Percentiles rank a stretch among this genome's conserved stretches.
Evolutionary conservation across 1,284 basidiomycete genomes (phyloP).

Genomic region (Pyrrhoderma lamaoense): DNA sequence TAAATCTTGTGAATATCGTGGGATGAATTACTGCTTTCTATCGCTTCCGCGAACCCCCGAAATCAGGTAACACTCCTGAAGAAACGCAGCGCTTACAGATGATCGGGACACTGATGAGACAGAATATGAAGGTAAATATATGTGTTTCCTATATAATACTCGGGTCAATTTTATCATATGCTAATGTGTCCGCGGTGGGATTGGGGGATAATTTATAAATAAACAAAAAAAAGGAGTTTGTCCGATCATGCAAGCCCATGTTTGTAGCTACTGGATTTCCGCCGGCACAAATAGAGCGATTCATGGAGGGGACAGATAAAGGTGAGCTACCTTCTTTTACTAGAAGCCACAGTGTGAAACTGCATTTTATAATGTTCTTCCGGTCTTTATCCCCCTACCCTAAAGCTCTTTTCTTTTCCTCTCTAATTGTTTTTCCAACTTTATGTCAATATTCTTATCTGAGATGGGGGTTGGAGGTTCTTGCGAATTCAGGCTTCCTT

Average conservation of each 20-base stretch:
- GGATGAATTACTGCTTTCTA: too few species aligned
- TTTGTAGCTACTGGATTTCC: constrained; percentile 18
- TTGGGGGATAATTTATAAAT: too few species aligned
- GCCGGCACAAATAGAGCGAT: constrained; percentile 14
- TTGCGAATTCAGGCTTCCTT: too few species aligned
- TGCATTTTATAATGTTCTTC: too few species aligned
- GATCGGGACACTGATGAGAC: constrained; percentile 19
- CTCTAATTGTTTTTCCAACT: too few species aligned
- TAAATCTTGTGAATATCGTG: too few species aligned
- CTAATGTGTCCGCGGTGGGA: too few species aligned
- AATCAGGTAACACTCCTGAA: constrained; percentile 10
- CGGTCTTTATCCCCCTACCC: too few species aligned
- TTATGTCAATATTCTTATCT: too few species aligned
- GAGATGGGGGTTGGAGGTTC: too few species aligned
- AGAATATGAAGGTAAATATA: constrained; percentile 16
- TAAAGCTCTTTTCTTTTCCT: too few species aligned
- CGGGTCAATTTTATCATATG: not conserved
- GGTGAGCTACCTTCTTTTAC: constrained; percentile 7
- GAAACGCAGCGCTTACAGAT: constrained; percentile 15
- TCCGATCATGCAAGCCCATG: constrained; percentile 18
- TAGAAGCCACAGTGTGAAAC: too few species aligned
- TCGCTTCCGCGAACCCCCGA: not conserved
- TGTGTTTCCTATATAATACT: not conserved
- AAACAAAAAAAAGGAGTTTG: constrained; percentile 15
- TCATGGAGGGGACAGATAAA: constrained; percentile 17